Evolutionary conservation across 73 alveolate genomes (phyloP).

Genomic region (Tetrahymena borealis): DNA sequence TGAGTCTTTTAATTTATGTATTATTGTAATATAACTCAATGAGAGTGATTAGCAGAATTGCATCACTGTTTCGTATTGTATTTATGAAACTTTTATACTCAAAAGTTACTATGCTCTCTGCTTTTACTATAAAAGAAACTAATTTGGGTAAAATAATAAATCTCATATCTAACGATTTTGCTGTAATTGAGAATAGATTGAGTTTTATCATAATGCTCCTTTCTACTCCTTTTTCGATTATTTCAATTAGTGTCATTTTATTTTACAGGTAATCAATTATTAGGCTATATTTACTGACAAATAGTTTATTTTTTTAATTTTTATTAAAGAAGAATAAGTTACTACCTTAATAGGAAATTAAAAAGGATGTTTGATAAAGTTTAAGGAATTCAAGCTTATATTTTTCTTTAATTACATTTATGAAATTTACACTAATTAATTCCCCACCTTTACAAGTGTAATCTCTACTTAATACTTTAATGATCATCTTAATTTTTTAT

Average conservation of each 20-base stretch:
- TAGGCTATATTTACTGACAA: neutral
- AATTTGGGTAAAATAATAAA: slow-evolving; percentile 23
- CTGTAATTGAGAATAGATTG: neutral
- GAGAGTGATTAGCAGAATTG: neutral
- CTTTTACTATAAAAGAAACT: neutral
- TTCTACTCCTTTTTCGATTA: slow-evolving; percentile 8
- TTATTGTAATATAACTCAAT: neutral
- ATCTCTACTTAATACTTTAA: too few species aligned
- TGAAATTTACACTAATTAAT: neutral
- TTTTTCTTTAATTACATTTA: neutral
- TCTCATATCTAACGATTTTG: slow-evolving; percentile 14
- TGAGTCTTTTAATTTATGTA: neutral
- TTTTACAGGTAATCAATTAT: neutral
- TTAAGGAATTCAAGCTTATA: neutral
- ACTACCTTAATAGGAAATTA: too few species aligned
- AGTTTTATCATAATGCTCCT: neutral
- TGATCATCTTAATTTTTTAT: too few species aligned
- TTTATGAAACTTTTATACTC: neutral
- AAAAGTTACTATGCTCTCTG: neutral
- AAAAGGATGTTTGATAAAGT: neutral
- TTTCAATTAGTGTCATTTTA: neutral
- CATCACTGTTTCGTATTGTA: neutral
- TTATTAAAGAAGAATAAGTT: too few species aligned
- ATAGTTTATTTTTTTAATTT: too few species aligned
- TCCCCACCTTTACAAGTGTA: too few species aligned